These are phyloP conservation scores for Cercospora sojina DNA, from an alignment of 2,329 filamentous ascomycete species.

Conservation along the genomic window DNA sequence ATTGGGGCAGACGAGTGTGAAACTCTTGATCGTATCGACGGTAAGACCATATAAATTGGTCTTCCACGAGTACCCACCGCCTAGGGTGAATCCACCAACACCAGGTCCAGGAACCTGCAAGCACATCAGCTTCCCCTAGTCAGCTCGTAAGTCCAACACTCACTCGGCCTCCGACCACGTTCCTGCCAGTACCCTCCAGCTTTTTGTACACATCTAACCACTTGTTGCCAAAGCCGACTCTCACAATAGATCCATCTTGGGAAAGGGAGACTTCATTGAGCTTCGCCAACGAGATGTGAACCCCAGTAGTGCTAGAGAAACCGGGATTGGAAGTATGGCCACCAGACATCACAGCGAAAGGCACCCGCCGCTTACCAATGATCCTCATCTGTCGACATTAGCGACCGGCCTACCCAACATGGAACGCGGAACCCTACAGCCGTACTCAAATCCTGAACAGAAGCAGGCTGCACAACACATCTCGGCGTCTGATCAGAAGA, in stretches of 20 bases:
- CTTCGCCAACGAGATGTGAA: conserved; percentile 15
- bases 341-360: conserved; percentile 13
- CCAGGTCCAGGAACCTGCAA: conserved; percentile 15
- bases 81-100: conserved; percentile 17
- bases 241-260: conserved; percentile 1
- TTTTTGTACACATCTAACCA: conserved; percentile 19
- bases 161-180: conserved; percentile 17
- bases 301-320: conserved; percentile 15
- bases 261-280: conserved; percentile 12
- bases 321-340: conserved; percentile 19
- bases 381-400: conserved; percentile 8
- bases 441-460: neutral
- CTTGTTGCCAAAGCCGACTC: conserved; percentile 13
- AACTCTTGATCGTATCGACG: conserved; percentile 13
- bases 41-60: conserved; percentile 17
- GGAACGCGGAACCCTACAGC: neutral
- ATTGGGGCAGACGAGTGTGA: conserved; percentile 8
- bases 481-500: conserved; percentile 5
- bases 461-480: conserved; percentile 4
- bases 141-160: neutral
- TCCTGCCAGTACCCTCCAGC: conserved; percentile 12
- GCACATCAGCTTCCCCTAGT: neutral
- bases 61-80: conserved; percentile 17
- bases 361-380: conserved; percentile 1
- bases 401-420: neutral